Evolutionary conservation across 2,329 filamentous ascomycete genomes (phyloP), one percentile per base, ranked within the genome.

Genomic region (Plectosphaerella plurivora): DNA sequence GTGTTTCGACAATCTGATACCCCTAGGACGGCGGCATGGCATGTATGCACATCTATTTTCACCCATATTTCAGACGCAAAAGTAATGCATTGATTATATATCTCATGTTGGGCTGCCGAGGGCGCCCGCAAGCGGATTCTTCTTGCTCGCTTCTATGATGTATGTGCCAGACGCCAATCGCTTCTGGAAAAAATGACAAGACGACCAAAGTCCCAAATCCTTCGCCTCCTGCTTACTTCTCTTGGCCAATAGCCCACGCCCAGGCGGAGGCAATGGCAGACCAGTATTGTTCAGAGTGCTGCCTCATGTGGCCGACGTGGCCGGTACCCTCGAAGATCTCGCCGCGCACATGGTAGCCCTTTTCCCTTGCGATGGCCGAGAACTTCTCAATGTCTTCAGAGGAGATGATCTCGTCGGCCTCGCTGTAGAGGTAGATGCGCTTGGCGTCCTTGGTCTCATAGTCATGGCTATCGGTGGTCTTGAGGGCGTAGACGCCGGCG

Each of bases 221-320:
- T 3, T 8, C 28, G 28, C 28, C 8, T 12, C 28, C 28, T 33
- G 28, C 28, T 33, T 12, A 33, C 11, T 33, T 33, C 28, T 33
- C 28, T 14, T 49, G 18, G n/a, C 51, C 22, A 48, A n/a, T 35
- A 28, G 41, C 42, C 37, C 47, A 46, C 39, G 59, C 58, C 66
- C 66, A 69, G 20, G 59, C 59, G 4, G 52, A 51, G 24, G 58
- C 47, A 33, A 79, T 74, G 0, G 71, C 65, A 1, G 57, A 61
- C 84, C 83, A 87, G 60, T 87, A 88, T 62, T 76, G 71, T 33
- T 73, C 73, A 1, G 77, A 75, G 51, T 83, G 75, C 63, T 74
- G 67, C 16, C 77, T 70, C 69, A 87, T 78, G 61, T 87, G 82
- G 1, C 79, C 81, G 16, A 84, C 83, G 63, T 88, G 84, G 1